These are phyloP conservation scores for Candida insectalens DNA, from an alignment of 805 yeast species.

Conservation along the genomic window DNA sequence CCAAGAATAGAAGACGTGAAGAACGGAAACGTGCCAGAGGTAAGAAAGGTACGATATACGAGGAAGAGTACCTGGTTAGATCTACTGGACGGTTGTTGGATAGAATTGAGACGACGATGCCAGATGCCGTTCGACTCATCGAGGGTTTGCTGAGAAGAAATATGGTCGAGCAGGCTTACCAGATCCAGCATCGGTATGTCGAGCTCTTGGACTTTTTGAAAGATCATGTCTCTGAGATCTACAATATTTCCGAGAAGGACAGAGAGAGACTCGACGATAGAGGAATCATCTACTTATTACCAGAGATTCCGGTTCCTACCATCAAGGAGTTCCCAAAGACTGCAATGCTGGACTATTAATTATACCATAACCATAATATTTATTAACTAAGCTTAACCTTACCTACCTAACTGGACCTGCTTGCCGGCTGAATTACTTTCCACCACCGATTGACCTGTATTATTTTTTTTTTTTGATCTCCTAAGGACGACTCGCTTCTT, in stretches of 20 bases:
- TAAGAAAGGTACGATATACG: constrained; percentile 94
- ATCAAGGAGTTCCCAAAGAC: constrained; percentile 54
- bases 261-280: constrained; percentile 84
- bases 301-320: constrained; percentile 65
- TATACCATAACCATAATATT: not conserved
- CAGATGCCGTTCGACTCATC: constrained; percentile 65
- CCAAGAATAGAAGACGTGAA: constrained; percentile 88
- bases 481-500: not conserved
- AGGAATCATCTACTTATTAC: constrained; percentile 71
- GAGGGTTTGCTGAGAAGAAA: constrained; percentile 68
- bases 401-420: not conserved
- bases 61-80: constrained; percentile 85
- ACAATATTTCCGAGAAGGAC: constrained; percentile 72
- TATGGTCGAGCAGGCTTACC: constrained; percentile 72
- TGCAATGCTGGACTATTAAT: constrained; percentile 48
- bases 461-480: no score
- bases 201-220: constrained; percentile 47
- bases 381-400: not conserved
- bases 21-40: constrained; percentile 96
- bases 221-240: constrained; percentile 66
- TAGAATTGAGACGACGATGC: constrained; percentile 61
- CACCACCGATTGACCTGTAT: no score
- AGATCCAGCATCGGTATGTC: constrained; percentile 59
- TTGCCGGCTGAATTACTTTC: not conserved
- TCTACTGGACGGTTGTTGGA: constrained; percentile 85